Evolutionary conservation across 2,329 filamentous ascomycete species (phyloP), one percentile per base, ranked within the genome.

Genomic region (Sclerotinia trifoliorum): DNA sequence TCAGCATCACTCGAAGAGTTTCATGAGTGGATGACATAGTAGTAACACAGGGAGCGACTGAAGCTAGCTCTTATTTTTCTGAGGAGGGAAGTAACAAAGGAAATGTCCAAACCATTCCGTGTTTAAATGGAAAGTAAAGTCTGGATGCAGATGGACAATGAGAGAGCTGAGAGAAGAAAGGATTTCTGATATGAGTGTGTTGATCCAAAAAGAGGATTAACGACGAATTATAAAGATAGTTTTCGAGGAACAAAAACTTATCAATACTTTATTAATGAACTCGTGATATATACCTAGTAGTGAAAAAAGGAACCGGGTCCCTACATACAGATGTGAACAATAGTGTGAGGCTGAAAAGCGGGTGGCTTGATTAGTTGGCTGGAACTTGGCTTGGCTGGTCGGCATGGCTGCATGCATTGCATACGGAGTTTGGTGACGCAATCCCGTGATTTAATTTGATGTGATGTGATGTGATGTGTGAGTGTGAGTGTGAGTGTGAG

Each of bases 1-100:
- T 71, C 63, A 70, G 68, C 68, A 52, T 63, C 39, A 61, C 44
- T 61, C 13, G 21, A 35, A 32, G 7, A 61, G 21, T 61, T 39
- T 51, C 39, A 26, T 44, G 5, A 24, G 46, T 51, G 32, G 26
- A 24, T 67, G 69, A 66, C 69, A 71, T 69, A 67, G 70, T 61
- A 56, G 67, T 39, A 32, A 67, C 24, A 19, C 13, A 39, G 21
- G 46, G 60, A 26, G 60, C 46, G n/a, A 39, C 3, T 42, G 32
- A 51, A 62, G 29, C 15, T 63, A 63, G 4, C 48, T 8, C 19
- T 63, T 42, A 19, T 35, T 24, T 39, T 24, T 42, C 5, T 26
- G 21, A 39, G 15, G 15, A 35, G 21, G 60, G 17, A 51, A 21
- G 46, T 51, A n/a, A 62, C 19, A 46, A 39, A 13, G 46, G 48